Conservation (phyloP, 805 yeast genomes). For the Schizosaccharomyces pombe region DNA sequence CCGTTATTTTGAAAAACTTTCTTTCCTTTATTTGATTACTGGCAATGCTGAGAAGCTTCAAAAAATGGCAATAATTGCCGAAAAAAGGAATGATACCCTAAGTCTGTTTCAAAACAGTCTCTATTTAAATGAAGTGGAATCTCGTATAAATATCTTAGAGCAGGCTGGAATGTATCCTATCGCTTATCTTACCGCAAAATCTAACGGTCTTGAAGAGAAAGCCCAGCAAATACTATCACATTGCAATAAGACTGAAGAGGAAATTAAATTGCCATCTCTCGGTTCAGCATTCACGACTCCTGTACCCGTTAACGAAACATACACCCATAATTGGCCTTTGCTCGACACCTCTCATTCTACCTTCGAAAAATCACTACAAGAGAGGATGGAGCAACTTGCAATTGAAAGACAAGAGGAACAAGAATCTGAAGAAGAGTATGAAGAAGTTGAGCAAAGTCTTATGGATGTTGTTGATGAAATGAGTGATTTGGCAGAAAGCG, state of each 20-base stretch:
- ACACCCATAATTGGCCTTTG: constrained; percentile 54
- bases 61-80: constrained; percentile 78
- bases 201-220: constrained; percentile 54
- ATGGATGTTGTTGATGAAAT: constrained; percentile 10
- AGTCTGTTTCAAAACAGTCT: constrained; percentile 66
- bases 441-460: constrained; percentile 4
- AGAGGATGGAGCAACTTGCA: constrained; percentile 44
- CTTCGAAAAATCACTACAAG: constrained; percentile 65
- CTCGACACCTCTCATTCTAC: constrained; percentile 46
- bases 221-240: constrained; percentile 52
- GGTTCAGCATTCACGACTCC: constrained; percentile 23
- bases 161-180: constrained; percentile 65
- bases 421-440: constrained; percentile 7
- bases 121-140: constrained; percentile 49
- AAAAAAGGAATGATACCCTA: constrained; percentile 56
- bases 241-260: constrained; percentile 39
- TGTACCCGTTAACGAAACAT: constrained; percentile 25
- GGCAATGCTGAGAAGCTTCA: constrained; percentile 56
- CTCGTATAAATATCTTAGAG: constrained; percentile 49
- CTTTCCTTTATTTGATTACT: constrained; percentile 64
- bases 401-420: constrained; percentile 22
- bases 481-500: constrained; percentile 7
- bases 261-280: constrained; percentile 34
- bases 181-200: constrained; percentile 79
- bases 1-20: constrained; percentile 65